phyloP scores from a whole-genome alignment of 1,284 basidiomycete species.

The Serendipita sp. region DNA sequence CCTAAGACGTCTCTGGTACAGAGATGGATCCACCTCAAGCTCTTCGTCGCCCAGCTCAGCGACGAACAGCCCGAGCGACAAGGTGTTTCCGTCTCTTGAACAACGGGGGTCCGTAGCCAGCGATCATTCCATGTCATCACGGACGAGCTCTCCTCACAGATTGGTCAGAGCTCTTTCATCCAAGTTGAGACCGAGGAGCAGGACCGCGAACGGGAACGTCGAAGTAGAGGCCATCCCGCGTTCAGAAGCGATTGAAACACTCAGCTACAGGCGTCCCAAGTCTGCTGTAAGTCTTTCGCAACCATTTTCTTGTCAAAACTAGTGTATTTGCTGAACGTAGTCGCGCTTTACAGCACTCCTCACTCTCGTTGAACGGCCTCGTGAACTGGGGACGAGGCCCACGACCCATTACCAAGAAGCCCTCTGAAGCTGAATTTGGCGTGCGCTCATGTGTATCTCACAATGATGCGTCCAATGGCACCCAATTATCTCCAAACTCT shows the following conservation, averaged over 20 bases:
- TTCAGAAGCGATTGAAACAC: background rate
- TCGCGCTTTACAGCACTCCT: background rate
- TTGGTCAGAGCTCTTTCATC: slow-evolving; percentile 2
- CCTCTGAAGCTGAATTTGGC: slow-evolving; percentile 3
- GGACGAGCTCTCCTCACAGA: slow-evolving; percentile 1
- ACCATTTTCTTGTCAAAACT: background rate
- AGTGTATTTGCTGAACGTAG: background rate
- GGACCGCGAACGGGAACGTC: background rate
- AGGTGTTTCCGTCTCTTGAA: slow-evolving; percentile 4
- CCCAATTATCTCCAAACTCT: background rate
- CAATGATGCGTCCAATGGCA: background rate
- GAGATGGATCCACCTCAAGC: background rate
- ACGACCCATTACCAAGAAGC: slow-evolving; percentile 6
- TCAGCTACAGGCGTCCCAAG: slow-evolving; percentile 3
- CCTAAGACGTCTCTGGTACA: slow-evolving; percentile 1
- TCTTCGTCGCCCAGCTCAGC: slow-evolving; percentile 4
- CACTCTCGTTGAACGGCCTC: slow-evolving; percentile 3
- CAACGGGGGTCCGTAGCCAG: slow-evolving; percentile 5
- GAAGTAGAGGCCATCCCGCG: background rate
- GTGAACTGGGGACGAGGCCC: background rate
- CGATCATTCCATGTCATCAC: background rate
- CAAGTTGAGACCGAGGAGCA: background rate
- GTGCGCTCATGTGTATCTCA: slow-evolving; percentile 5
- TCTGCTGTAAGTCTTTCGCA: background rate
- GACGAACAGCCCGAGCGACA: slow-evolving; percentile 5